A percentile compares a stretch with the other conserved stretches of the same genome.
These are phyloP conservation scores for Amaranthus tricolor DNA, from an alignment of 179 eudicot genomes.

Conservation along the genomic window DNA sequence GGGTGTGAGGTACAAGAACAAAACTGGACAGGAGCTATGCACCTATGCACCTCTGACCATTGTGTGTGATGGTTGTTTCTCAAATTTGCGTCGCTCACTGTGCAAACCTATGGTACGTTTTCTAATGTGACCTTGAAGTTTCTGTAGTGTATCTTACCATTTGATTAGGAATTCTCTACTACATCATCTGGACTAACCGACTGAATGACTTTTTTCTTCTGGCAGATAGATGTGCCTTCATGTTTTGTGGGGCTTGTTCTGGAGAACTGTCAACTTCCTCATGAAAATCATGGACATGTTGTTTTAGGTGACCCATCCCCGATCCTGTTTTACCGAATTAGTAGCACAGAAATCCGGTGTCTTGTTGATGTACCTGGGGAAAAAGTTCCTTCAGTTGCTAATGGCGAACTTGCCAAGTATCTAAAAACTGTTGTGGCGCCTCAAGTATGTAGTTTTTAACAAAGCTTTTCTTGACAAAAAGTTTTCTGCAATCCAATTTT, in stretches of 20 bases:
- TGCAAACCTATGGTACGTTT: conserved; percentile 53
- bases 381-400: conserved; percentile 63
- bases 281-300: conserved; percentile 70
- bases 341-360: conserved; percentile 68
- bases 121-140: neutral
- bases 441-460: conserved; percentile 38
- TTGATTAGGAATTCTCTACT: neutral
- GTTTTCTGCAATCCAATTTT: neutral
- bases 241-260: conserved; percentile 68
- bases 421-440: conserved; percentile 61
- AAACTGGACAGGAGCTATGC: conserved; percentile 59
- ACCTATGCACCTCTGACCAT: conserved; percentile 82
- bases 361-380: conserved; percentile 84
- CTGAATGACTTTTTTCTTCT: neutral
- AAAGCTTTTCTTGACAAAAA: neutral
- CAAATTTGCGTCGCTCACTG: conserved; percentile 60
- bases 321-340: conserved; percentile 57
- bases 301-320: conserved; percentile 69
- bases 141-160: neutral
- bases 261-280: conserved; percentile 63
- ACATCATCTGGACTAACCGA: neutral
- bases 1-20: conserved; percentile 80
- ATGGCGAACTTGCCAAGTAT: conserved; percentile 64
- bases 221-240: conserved; percentile 67
- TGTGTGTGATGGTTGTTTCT: conserved; percentile 91